Base-by-base conservation (phyloP, 495 filamentous ascomycete genomes). In the Penicillium simplicissimum region DNA sequence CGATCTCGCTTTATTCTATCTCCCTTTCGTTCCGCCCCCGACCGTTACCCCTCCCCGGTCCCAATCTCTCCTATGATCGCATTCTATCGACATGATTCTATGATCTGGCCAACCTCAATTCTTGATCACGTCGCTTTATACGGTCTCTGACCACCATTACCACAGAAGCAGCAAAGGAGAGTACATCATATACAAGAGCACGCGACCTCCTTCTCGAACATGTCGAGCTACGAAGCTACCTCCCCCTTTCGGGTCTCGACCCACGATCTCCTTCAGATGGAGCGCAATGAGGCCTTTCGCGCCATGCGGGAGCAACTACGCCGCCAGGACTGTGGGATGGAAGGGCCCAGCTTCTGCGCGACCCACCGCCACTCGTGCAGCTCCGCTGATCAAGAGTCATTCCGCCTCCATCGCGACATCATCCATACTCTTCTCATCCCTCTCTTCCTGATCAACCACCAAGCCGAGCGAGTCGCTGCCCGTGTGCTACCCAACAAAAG, bases 351-450 rank as follows among this genome's bases (percentile, higher is more conserved):
- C 58, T 85, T 86, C 68, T 86, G 82, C 64, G 53, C 71, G n/a
- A 64, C 65, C 48, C 83, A 86, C 64, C 68, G 62, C 42, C 69
- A 76, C 54, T 68, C 69, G 49, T 80, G 76, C 66, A 68, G 71
- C 55, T 45, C 66, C 25, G 60, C 76, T 47, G 75, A 79, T 40
- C 76, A 81, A 64, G 75, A 77, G 52, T 69, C 73, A 23, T 85
- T 82, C 70, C 77, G 85, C 7, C 73, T 86, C n/a, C 83, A 87
- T 57, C 82, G 84, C 63, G 85, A 87, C 52, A 79, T 87, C 56
- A 82, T 86, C 57, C 83, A 87, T 64, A 83, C 84, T 40, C 75
- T 87, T 17, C 76, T 85, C 52, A 77, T 84, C 14, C 85, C 85
- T 9, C 71, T 88, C 9, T 81, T 85, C 61, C 74, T 85, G 54